These are phyloP conservation scores for Aspergillus oerlinghausenensis DNA, from an alignment of 2,329 filamentous ascomycete species.

Conservation along the genomic window DNA sequence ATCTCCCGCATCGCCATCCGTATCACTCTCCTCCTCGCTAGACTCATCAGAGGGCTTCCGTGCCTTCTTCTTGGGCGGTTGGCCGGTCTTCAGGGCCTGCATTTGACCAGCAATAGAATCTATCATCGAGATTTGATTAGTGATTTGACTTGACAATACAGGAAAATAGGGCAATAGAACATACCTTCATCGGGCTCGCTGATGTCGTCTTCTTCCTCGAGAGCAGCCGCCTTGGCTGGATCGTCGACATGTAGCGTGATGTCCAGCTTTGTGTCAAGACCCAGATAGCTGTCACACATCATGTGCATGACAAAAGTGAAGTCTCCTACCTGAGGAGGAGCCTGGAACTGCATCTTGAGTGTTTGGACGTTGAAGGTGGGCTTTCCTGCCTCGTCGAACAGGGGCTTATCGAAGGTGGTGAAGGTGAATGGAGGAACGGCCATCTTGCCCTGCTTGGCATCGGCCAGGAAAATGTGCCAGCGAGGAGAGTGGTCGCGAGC, in stretches of 20 bases:
- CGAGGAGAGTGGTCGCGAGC: slow-evolving; percentile 81
- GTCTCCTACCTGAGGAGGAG: slow-evolving; percentile 83
- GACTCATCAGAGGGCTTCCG: slow-evolving; percentile 52
- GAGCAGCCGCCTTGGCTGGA: slow-evolving; percentile 73
- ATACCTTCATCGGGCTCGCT: slow-evolving; percentile 96
- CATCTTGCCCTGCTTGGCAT: slow-evolving; percentile 91
- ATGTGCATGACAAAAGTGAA: slow-evolving; percentile 95
- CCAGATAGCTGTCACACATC: slow-evolving; percentile 90
- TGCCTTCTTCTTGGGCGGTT: slow-evolving; percentile 55
- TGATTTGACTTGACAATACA: slow-evolving; percentile 20
- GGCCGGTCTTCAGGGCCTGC: slow-evolving; percentile 73
- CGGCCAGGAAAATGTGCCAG: slow-evolving; percentile 93
- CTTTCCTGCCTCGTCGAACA: slow-evolving; percentile 72
- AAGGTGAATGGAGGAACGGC: slow-evolving; percentile 97
- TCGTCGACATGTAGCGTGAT: slow-evolving; percentile 87
- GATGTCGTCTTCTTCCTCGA: slow-evolving; percentile 87
- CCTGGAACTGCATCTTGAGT: slow-evolving; percentile 93
- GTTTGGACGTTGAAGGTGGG: slow-evolving; percentile 96
- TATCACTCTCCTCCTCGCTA: slow-evolving; percentile 60
- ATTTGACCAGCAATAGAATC: slow-evolving; percentile 89
- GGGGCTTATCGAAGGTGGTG: slow-evolving; percentile 81
- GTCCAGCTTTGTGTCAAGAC: slow-evolving; percentile 88
- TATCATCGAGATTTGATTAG: slow-evolving; percentile 34
- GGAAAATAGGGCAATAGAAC: slow-evolving; percentile 29
- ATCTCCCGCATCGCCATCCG: slow-evolving; percentile 58